These are phyloP conservation scores for Saturnispora gosingensis DNA, from an alignment of 805 yeast species.

Conservation along the genomic window DNA sequence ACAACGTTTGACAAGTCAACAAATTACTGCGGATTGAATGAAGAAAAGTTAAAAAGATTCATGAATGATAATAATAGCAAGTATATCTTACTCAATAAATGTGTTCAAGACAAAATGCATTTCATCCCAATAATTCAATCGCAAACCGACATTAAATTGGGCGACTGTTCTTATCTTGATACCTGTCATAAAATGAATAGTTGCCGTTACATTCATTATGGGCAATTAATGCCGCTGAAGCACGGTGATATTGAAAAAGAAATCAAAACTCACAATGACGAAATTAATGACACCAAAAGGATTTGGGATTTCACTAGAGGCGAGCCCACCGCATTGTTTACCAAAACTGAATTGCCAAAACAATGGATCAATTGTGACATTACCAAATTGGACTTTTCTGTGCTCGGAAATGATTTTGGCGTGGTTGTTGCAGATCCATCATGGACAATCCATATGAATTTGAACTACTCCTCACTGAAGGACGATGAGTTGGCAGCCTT, in stretches of 20 bases:
- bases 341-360: constrained; percentile 32
- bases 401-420: constrained; percentile 66
- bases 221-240: constrained; percentile 36
- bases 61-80: not conserved
- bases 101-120: constrained; percentile 35
- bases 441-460: constrained; percentile 91
- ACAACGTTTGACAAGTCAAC: constrained; percentile 20
- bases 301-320: constrained; percentile 40
- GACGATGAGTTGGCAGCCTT: constrained; percentile 64
- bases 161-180: constrained; percentile 90
- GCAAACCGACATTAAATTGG: constrained; percentile 62
- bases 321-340: constrained; percentile 29
- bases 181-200: constrained; percentile 81
- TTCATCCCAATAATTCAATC: constrained; percentile 44
- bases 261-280: constrained; percentile 6
- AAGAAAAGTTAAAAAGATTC: constrained; percentile 17
- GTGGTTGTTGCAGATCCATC: constrained; percentile 90
- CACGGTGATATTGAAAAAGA: not conserved
- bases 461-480: constrained; percentile 66
- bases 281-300: constrained; percentile 15
- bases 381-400: constrained; percentile 55
- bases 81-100: constrained; percentile 20
- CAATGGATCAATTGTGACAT: constrained; percentile 91
- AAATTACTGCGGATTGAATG: constrained; percentile 23
- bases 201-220: constrained; percentile 78